Evolutionary conservation across 2,329 filamentous ascomycete species (phyloP), one percentile per base, ranked within the genome.

Genomic region (Pseudogymnoascus sp.): DNA sequence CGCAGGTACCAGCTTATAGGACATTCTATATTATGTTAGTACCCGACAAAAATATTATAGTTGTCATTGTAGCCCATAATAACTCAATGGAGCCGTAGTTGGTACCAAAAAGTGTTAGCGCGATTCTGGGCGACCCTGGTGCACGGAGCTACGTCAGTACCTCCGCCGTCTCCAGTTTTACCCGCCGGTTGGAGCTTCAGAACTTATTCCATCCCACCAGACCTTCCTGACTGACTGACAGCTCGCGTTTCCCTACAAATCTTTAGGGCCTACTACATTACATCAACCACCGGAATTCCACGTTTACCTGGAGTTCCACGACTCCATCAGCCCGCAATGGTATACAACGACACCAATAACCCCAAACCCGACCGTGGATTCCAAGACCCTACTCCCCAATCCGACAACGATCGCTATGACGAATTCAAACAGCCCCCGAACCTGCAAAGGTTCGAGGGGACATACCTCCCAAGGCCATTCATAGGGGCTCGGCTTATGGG

Each of bases 401-500:
- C 59, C 33, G 59, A 60, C 59, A 38, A 9, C 21, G 59, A 60
- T 40, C 33, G 33, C 19, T 60, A 60, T 42, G 59, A 26, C 35
- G 38, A 38, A 37, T 37, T 23, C 33, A 60, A 60, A 26, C 17
- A 38, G 11, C 23, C 59, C 26, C 35, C 59, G 59, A 60, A 26
- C 19, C 33, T 42, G 21, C 35, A 26, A 33, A 60, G 63, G 1
- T 63, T 70, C 56, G 67, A 71, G 59, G 17, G 15, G 5, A 60
- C 59, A 13, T 65, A 62, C n/a, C 53, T 72, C n/a, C 68, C 70
- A 13, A 65, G 62, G 37, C 69, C 70, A 38, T 44, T 71, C 19
- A 59, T 72, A 37, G 29, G 71, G 21, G 68, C 70, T 9, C 37
- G 63, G 33, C 40, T 72, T 4, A 38, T 68, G 19, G 69, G 69